These are phyloP conservation scores for Penicillium sp. DNA, from an alignment of 2,329 filamentous ascomycete genomes.

Conservation along the genomic window DNA sequence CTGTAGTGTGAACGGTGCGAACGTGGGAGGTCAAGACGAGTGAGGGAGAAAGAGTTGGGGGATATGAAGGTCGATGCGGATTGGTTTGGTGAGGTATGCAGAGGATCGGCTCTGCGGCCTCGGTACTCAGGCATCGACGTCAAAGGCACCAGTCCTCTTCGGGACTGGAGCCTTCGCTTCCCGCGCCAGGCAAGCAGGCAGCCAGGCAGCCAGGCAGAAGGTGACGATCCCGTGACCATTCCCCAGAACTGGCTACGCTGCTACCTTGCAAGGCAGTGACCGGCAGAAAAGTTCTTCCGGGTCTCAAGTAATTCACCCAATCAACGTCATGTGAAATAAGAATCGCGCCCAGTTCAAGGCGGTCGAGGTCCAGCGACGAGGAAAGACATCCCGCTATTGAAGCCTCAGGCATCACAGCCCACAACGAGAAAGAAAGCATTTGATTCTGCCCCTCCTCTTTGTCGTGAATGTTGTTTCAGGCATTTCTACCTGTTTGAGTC, in stretches of 20 bases:
- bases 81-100: slow-evolving; percentile 14
- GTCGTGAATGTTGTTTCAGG: slow-evolving; percentile 15
- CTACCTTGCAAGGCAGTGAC: background rate
- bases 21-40: slow-evolving; percentile 31
- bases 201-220: background rate
- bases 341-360: slow-evolving; percentile 4
- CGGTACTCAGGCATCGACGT: slow-evolving; percentile 22
- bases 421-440: slow-evolving; percentile 22
- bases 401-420: slow-evolving; percentile 22
- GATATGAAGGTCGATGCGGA: slow-evolving; percentile 16
- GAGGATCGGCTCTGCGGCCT: slow-evolving; percentile 23
- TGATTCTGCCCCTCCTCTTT: slow-evolving; percentile 16
- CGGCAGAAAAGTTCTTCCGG: background rate
- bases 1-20: slow-evolving; percentile 10
- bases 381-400: background rate
- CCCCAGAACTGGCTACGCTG: too few species aligned
- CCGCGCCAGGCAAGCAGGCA: background rate
- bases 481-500: slow-evolving; percentile 10
- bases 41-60: slow-evolving; percentile 33
- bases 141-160: background rate
- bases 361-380: slow-evolving; percentile 1
- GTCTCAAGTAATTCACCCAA: slow-evolving; percentile 9
- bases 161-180: slow-evolving; percentile 19
- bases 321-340: slow-evolving; percentile 17
- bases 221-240: background rate